A percentile compares a stretch with the other conserved stretches of the same genome.
Evolutionary conservation across 768 basidiomycete genomes (phyloP).

Genomic region (Hemileccinum rubropunctum): DNA sequence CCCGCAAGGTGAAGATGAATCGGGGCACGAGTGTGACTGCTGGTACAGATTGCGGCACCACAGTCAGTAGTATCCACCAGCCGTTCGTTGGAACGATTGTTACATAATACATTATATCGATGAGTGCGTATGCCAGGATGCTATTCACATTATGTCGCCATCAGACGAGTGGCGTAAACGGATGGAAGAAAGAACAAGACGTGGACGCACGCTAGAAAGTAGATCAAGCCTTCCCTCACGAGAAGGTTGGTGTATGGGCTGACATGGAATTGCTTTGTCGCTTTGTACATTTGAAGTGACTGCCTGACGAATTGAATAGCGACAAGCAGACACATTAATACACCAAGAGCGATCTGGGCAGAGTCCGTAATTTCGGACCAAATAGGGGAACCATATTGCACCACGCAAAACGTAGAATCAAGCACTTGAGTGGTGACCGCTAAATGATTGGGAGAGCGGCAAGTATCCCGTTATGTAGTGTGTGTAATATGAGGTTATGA

Average conservation of each 20-base stretch:
- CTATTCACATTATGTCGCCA: neutral
- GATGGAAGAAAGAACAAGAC: neutral
- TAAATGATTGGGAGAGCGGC: neutral
- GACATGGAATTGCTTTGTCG: neutral
- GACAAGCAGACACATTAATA: neutral
- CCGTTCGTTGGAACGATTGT: neutral
- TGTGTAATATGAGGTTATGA: neutral
- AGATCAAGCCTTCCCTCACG: neutral
- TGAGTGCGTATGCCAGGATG: neutral
- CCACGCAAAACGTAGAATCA: neutral
- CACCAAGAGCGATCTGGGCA: neutral
- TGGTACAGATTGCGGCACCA: neutral
- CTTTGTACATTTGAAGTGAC: neutral
- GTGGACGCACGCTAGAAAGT: constrained; percentile 1
- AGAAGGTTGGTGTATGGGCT: neutral
- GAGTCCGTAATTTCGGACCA: neutral
- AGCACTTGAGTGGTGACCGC: neutral
- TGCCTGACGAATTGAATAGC: neutral
- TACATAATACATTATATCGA: neutral
- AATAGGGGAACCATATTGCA: neutral
- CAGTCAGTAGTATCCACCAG: neutral
- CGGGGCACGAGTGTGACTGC: neutral
- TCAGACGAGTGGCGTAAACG: neutral
- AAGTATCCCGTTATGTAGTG: neutral
- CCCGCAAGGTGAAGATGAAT: neutral